Conservation (phyloP, 768 basidiomycete species). For the Podaxis sp. region DNA sequence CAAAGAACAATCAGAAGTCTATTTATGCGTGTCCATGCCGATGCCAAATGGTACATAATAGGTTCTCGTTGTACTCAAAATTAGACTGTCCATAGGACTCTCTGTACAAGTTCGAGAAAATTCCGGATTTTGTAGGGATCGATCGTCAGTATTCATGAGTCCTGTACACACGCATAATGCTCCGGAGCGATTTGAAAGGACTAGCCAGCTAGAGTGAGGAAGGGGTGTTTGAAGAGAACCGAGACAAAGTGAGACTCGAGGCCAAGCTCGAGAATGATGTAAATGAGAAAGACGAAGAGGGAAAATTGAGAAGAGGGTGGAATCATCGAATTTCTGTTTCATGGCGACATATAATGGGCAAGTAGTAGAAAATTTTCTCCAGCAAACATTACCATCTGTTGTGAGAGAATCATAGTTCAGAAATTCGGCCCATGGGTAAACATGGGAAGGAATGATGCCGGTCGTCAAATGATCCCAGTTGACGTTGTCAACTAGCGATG, state of each 20-base stretch:
- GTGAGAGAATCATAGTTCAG: neutral
- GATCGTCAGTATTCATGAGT: no score
- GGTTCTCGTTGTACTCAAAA: no score
- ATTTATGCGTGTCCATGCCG: no score
- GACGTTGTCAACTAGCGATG: neutral
- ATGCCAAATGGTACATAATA: no score
- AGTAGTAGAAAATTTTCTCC: neutral
- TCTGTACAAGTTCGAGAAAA: no score
- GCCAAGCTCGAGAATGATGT: neutral
- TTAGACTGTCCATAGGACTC: no score
- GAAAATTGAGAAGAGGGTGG: neutral
- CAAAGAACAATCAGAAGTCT: no score
- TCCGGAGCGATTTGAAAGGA: neutral
- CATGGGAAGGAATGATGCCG: neutral
- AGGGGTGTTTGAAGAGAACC: neutral
- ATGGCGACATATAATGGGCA: neutral
- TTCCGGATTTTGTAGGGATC: no score
- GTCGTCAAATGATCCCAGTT: neutral
- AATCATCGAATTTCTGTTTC: neutral
- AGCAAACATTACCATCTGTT: neutral
- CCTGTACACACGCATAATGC: neutral
- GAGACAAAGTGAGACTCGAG: neutral
- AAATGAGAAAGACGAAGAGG: neutral
- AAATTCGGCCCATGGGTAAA: neutral
- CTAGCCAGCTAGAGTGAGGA: neutral